Evolutionary conservation across 495 filamentous ascomycete species (phyloP).

Genomic region (Annulohypoxylon bovei): DNA sequence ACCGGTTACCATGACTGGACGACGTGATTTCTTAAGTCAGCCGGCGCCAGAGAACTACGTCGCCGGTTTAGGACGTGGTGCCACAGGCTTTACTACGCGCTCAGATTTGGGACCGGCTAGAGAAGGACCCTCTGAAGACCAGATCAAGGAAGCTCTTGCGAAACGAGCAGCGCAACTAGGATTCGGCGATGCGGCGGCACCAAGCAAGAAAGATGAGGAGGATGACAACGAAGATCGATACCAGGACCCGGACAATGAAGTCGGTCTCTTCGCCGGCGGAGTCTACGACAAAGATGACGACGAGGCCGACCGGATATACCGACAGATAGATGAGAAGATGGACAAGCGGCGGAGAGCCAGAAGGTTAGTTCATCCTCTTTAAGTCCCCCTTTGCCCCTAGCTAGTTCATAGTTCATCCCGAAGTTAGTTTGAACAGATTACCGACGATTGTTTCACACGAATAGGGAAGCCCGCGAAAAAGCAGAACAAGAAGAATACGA

Average conservation of each 20-base stretch:
- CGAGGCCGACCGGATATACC: constrained; percentile 95
- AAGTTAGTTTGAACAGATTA: constrained; percentile 80
- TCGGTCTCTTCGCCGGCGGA: constrained; percentile 92
- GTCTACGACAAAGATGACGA: constrained; percentile 96
- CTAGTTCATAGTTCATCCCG: constrained; percentile 76
- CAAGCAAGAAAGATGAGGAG: constrained; percentile 81
- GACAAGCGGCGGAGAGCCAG: constrained; percentile 82
- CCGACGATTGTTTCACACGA: constrained; percentile 73
- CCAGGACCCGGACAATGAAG: constrained; percentile 96
- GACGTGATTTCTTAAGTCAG: constrained; percentile 92
- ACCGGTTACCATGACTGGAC: constrained; percentile 68
- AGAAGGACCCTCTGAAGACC: constrained; percentile 96
- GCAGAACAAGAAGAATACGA: constrained; percentile 95
- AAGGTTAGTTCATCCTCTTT: constrained; percentile 77
- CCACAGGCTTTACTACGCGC: constrained; percentile 96
- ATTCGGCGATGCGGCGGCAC: constrained; percentile 74
- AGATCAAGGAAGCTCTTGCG: constrained; percentile 96
- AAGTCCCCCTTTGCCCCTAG: constrained; percentile 27
- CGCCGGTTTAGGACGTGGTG: constrained; percentile 95
- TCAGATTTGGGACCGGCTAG: constrained; percentile 96
- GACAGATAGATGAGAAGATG: constrained; percentile 96
- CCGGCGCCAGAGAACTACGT: constrained; percentile 98
- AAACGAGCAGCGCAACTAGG: constrained; percentile 89
- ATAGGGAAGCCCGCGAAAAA: constrained; percentile 94
- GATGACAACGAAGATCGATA: constrained; percentile 87